These are phyloP conservation scores for Bipolaris cookei DNA, from an alignment of 2,329 filamentous ascomycete genomes.

Conservation along the genomic window DNA sequence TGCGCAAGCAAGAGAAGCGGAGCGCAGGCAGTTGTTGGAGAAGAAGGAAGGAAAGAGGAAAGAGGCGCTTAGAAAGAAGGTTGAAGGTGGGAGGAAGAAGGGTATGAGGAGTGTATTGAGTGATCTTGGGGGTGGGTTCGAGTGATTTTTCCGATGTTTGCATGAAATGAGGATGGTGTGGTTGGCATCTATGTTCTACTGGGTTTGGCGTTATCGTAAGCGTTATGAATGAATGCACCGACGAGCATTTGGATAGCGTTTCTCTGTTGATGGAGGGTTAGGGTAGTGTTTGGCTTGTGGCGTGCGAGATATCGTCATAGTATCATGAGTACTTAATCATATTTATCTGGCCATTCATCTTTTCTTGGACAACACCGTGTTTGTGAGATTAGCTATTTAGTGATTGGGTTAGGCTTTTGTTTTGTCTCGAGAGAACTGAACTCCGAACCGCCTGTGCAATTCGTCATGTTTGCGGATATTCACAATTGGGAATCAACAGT, in stretches of 20 bases:
- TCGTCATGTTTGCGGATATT: too few species aligned
- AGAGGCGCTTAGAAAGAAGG: slow-evolving; percentile 55
- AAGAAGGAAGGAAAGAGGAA: slow-evolving; percentile 59
- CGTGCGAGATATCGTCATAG: too few species aligned
- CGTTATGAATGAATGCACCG: not conserved
- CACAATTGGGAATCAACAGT: too few species aligned
- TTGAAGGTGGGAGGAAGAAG: slow-evolving; percentile 34
- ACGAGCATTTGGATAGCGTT: not conserved
- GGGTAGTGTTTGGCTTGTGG: too few species aligned
- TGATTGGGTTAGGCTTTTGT: too few species aligned
- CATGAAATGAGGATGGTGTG: not conserved
- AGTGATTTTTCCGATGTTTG: slow-evolving; percentile 24
- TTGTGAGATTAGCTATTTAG: too few species aligned
- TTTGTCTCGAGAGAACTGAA: too few species aligned
- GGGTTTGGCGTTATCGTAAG: not conserved
- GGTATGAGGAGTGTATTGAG: slow-evolving; percentile 44
- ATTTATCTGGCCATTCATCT: too few species aligned
- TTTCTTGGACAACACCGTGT: too few species aligned
- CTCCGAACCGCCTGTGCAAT: too few species aligned
- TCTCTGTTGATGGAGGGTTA: not conserved
- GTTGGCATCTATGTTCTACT: not conserved
- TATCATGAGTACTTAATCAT: too few species aligned
- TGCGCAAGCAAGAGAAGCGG: slow-evolving; percentile 64
- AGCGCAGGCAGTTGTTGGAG: slow-evolving; percentile 59
- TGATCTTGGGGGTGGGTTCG: slow-evolving; percentile 45